Percentiles rank a stretch among this genome's conserved stretches.
phyloP scores from a whole-genome alignment of 495 filamentous ascomycete genomes.

The Lasiosphaeria ovina region DNA sequence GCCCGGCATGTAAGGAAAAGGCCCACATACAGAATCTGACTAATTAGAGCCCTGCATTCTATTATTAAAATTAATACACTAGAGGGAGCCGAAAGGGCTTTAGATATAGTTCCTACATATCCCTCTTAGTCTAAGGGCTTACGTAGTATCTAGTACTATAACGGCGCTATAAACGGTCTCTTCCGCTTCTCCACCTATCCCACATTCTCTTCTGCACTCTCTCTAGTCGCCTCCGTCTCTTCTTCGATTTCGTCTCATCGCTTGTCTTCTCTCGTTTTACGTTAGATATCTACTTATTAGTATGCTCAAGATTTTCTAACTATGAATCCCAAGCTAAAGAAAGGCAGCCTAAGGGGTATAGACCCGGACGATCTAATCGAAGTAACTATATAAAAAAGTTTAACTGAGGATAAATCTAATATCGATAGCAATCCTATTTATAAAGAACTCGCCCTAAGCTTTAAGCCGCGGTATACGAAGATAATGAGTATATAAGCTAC shows the following conservation, averaged over 20 bases:
- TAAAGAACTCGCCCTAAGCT: background rate
- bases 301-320: background rate
- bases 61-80: background rate
- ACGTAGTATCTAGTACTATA: background rate
- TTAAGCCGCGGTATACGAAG: background rate
- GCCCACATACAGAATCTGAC: too few species aligned
- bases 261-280: background rate
- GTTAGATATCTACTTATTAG: background rate
- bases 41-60: background rate
- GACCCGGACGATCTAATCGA: slow-evolving; percentile 2
- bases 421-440: slow-evolving; percentile 3
- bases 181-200: background rate
- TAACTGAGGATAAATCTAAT: slow-evolving; percentile 2
- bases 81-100: background rate
- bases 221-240: background rate
- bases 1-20: too few species aligned
- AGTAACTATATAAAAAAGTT: background rate
- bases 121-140: background rate
- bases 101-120: background rate
- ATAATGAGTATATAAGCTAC: slow-evolving; percentile 6
- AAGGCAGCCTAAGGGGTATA: background rate
- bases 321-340: slow-evolving; percentile 6
- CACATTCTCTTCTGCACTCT: background rate
- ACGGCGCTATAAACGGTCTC: background rate
- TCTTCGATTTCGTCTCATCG: slow-evolving; percentile 1